These are phyloP conservation scores for Talaromyces liani DNA, from an alignment of 495 filamentous ascomycete genomes.

Conservation along the genomic window DNA sequence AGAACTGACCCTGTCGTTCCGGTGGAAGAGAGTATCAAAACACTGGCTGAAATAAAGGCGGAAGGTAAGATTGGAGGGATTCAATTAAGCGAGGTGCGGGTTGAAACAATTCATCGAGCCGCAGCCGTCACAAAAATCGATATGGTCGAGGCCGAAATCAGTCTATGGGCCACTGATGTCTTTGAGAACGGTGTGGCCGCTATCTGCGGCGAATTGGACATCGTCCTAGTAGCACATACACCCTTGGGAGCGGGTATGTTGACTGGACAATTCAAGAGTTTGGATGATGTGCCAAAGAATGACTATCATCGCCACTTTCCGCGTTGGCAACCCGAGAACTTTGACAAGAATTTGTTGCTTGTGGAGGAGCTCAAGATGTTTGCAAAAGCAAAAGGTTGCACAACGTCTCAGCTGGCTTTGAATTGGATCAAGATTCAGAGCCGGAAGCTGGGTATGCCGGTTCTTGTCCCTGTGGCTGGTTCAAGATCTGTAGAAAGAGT, in stretches of 20 bases:
- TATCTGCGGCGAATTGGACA: slow-evolving; percentile 52
- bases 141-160: slow-evolving; percentile 63
- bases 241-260: slow-evolving; percentile 39
- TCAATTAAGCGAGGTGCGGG: slow-evolving; percentile 53
- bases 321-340: slow-evolving; percentile 58
- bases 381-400: slow-evolving; percentile 58
- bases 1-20: slow-evolving; percentile 55
- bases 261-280: slow-evolving; percentile 51
- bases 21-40: slow-evolving; percentile 40
- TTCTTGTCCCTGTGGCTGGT: slow-evolving; percentile 70
- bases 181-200: slow-evolving; percentile 58
- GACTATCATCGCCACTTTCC: slow-evolving; percentile 42
- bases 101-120: slow-evolving; percentile 58
- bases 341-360: slow-evolving; percentile 60
- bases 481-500: slow-evolving; percentile 43
- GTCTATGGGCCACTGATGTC: slow-evolving; percentile 49
- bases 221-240: slow-evolving; percentile 54
- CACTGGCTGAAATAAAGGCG: slow-evolving; percentile 31
- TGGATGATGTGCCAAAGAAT: slow-evolving; percentile 49
- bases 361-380: slow-evolving; percentile 51
- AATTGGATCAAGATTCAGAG: slow-evolving; percentile 51
- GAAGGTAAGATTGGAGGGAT: slow-evolving; percentile 51
- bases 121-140: slow-evolving; percentile 51
- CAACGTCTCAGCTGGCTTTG: slow-evolving; percentile 62
- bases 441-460: slow-evolving; percentile 38